Base-by-base conservation (phyloP, 257 asterid genomes). In the Misopates orontium region DNA sequence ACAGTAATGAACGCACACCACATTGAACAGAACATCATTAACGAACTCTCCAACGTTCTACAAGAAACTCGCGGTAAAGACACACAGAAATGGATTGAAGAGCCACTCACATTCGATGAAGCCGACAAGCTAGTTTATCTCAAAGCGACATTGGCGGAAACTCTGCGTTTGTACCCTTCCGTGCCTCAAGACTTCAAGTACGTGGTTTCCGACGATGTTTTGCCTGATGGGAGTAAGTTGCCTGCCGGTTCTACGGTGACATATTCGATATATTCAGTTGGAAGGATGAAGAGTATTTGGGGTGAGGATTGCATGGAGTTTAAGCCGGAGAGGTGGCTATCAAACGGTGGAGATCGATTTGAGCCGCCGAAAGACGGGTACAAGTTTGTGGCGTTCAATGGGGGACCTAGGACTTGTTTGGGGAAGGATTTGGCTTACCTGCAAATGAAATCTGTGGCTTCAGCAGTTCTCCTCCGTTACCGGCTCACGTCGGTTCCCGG, bases 361-460 rank as follows among this genome's bases (percentile, higher is more conserved):
- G 89, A 87, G 40, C 84, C 85, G n/a, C 89, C 91, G 0, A 85
- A 83, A 61, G 90, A 87, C 59, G 87, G 62, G 8, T 89, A 89
- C 51, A 79, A 67, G 74, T 87, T 90, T 10, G 92, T 87, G 63
- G 95, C 88, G 4, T 87, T 90, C 22, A 90, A 90, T 59, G 95
- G 79, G 0, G 97, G 97, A 48, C 97, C 97, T 8, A 68, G 97
- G 71, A 90, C 91, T 17, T 90, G 97, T 52, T 76, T 90, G 60
- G 96, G 97, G 5, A 90, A 90, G 75, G 96, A 90, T 50, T 71
- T 90, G 85, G 97, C 97, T 4, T 90, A 90, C 70, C 76, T 90
- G 32, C 96, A 90, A 56, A 90, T 90, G 97, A 90, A 90, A 73
- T 85, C 96, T 11, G 94, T 90, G 62, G 97, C 87, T 3, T 72